Evolutionary conservation across 2,329 filamentous ascomycete species (phyloP).

Genomic region (Aspergillus flavus): DNA sequence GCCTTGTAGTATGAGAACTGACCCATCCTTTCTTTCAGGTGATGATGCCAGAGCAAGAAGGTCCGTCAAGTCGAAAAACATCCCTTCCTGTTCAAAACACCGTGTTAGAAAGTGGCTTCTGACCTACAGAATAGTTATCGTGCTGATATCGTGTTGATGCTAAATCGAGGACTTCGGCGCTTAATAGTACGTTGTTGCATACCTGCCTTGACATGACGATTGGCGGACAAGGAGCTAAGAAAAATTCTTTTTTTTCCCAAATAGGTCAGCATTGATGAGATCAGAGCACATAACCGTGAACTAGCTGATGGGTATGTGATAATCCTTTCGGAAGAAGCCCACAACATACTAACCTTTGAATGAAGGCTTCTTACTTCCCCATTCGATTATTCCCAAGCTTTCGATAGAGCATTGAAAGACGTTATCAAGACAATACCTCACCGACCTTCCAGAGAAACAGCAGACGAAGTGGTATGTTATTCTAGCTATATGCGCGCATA

Average conservation of each 20-base stretch:
- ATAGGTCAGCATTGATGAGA: constrained; percentile 81
- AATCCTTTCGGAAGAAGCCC: neutral
- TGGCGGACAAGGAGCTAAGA: constrained; percentile 11
- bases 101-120: constrained; percentile 9
- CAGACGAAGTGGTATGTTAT: constrained; percentile 67
- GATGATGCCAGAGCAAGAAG: constrained; percentile 62
- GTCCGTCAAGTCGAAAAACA: constrained; percentile 34
- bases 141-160: constrained; percentile 80
- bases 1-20: neutral
- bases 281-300: constrained; percentile 82
- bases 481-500: neutral
- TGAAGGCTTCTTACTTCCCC: constrained; percentile 72
- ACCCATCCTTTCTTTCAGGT: constrained; percentile 41
- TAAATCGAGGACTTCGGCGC: constrained; percentile 62
- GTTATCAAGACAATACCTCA: constrained; percentile 79
- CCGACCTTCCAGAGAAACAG: constrained; percentile 73
- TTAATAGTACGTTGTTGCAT: constrained; percentile 51
- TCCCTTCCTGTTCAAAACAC: neutral
- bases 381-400: constrained; percentile 85
- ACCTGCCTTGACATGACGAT: neutral
- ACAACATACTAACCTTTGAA: constrained; percentile 17
- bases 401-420: constrained; percentile 86
- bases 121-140: constrained; percentile 69
- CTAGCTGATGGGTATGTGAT: constrained; percentile 67
- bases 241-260: neutral